Base-by-base conservation (phyloP, 257 asterid species). In the Nemophila menziesii region DNA sequence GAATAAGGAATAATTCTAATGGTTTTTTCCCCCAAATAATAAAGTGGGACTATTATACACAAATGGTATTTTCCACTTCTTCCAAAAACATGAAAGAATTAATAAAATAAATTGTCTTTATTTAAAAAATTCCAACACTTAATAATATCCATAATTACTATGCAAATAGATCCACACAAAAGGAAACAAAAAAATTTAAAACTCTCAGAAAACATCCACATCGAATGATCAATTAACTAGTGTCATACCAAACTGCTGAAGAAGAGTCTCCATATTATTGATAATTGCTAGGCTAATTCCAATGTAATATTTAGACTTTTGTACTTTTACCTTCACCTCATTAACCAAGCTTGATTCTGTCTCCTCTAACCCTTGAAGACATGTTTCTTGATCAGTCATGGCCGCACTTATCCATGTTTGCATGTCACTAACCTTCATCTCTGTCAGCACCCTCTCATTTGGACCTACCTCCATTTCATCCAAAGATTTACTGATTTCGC, bases 371-470 rank as follows among this genome's bases (percentile, higher is more conserved):
- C 93, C 94, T 34, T 82, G 77, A 5, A 79, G 37, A 27, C 97
- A 86, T 58, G 94, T 82, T 9, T 82, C 93, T 53, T 57, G 82
- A 82, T 82, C 79, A 0, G 80, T 79, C 92, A 86, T 74, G 44
- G 94, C 93, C 3, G 87, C 93, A 15, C 93, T 82, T 22, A 82
- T 60, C 97, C 94, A 86, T 54, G 97, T 77, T 69, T 68, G 60
- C 70, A 86, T 14, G 38, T 77, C 66, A 44, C 80, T 67, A 47
- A 79, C 59, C 82, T 53, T 77, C 80, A 56, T 60, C 57, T 69
- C 79, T 37, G 85, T 74, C 56, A 82, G 34, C 61, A 51, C 54
- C 59, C 66, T 74, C 12, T 73, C 86, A 29, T 29, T 29, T 1
- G 55, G 58, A 0, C 49, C 62, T 33, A 52, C 74, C 14, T 67